Evolutionary conservation across 192 early-diverging fungal genomes (phyloP).

Genomic region (Entomortierella beljakovae): DNA sequence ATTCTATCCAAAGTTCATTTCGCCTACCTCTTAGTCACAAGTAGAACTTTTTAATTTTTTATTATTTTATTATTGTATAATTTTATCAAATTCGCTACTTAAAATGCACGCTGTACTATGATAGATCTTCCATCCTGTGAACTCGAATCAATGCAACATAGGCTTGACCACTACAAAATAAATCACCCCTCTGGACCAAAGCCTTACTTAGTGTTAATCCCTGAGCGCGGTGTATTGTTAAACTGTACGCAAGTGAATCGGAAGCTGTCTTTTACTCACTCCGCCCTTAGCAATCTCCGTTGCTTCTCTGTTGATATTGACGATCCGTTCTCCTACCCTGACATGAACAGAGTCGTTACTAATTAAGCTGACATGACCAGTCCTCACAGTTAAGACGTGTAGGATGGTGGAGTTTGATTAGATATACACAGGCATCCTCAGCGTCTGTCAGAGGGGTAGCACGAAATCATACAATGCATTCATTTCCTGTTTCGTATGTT

Average conservation of each 20-base stretch:
- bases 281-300: not conserved
- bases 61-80: too few species aligned
- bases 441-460: not conserved
- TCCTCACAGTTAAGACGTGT: not conserved
- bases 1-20: too few species aligned
- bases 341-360: not conserved
- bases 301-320: not conserved
- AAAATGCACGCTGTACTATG: too few species aligned
- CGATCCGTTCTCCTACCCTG: not conserved
- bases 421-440: not conserved
- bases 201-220: not conserved
- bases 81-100: too few species aligned
- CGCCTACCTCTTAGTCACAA: too few species aligned
- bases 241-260: not conserved
- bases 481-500: not conserved
- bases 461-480: not conserved
- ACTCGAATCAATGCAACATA: not conserved
- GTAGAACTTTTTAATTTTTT: too few species aligned
- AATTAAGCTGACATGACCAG: not conserved
- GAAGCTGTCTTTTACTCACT: not conserved
- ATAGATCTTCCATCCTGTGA: not conserved
- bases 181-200: not conserved
- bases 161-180: slow-evolving; percentile 4
- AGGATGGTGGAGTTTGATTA: not conserved
- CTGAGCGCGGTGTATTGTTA: not conserved